Evolutionary conservation across 1,139 yeast genomes (phyloP).

Genomic region (Lodderomyces parapsilosis): DNA sequence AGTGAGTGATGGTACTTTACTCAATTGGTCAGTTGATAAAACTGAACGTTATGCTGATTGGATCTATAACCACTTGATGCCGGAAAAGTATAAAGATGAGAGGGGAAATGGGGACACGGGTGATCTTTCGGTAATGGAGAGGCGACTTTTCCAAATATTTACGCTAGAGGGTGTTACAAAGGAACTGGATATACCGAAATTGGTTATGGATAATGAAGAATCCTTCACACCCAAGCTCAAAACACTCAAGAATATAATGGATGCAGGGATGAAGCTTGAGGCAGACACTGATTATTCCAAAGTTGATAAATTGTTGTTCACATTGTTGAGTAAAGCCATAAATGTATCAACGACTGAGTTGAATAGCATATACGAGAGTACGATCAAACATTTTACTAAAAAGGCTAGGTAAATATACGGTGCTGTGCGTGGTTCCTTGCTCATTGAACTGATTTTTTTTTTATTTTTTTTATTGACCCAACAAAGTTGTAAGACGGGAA

Average conservation of each 20-base stretch:
- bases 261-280: not conserved
- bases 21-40: slow-evolving; percentile 40
- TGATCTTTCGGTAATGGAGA: slow-evolving; percentile 29
- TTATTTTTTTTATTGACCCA: not conserved
- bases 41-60: slow-evolving; percentile 41
- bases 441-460: no score
- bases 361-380: not conserved
- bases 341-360: not conserved
- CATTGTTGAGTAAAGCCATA: not conserved
- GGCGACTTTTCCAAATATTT: slow-evolving; percentile 38
- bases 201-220: not conserved
- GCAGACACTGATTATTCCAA: not conserved
- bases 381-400: not conserved
- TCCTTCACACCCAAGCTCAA: not conserved
- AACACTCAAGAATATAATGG: not conserved
- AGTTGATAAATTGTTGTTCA: not conserved
- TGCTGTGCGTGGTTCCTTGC: no score
- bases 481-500: not conserved
- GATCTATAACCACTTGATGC: slow-evolving; percentile 35
- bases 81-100: slow-evolving; percentile 18
- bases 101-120: slow-evolving; percentile 15
- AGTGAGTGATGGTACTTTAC: slow-evolving; percentile 25
- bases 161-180: not conserved
- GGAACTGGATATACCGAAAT: not conserved
- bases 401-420: not conserved